Base-by-base conservation (phyloP, 345 rosid species). In the Eucalyptus marginata region DNA sequence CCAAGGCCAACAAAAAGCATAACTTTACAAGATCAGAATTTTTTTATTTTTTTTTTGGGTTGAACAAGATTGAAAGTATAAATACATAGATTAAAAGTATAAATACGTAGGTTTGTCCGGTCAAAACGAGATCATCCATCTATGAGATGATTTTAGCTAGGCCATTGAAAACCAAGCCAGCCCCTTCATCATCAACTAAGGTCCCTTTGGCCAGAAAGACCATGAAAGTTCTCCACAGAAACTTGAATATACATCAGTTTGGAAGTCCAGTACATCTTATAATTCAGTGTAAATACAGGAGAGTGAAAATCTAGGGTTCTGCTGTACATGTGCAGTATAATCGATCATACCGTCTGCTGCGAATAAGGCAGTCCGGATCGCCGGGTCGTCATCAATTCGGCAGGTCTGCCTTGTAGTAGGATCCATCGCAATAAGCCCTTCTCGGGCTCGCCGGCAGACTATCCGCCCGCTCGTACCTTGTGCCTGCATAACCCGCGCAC, bases 371-470 rank as follows among this genome's bases (percentile, higher is more conserved):
- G 46, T 29, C 29, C 62, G 11, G 46, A 3, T 50, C 8, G 10
- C 49, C 29, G 29, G 66, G 27, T 36, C 25, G 43, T 86, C 9
- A 40, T 86, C 81, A 27, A 18, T 86, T 36, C 7, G 71, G 27
- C 33, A 56, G 71, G 22, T 88, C 89, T 54, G 54, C 58, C 36
- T 66, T 87, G 49, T 84, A 68, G 29, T 47, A 52, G n/a, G 76
- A 66, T 58, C 88, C 89, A 87, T 90, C 92, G 51, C 87, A 80
- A 47, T 62, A 62, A 40, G 84, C 52, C 85, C 86, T 93, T 91
- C 89, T 88, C 71, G 96, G 97, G 89, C 94, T 92, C 4, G 89
- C 90, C 2, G 99, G 96, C 87, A 93, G 92, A 86, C 96, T 94
- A 12, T 87, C 93, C 51, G 94, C 90, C 89, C 95, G 91, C 20